phyloP scores from a whole-genome alignment of 192 early-diverging fungal genomes.

The Backusella tarrabulga region DNA sequence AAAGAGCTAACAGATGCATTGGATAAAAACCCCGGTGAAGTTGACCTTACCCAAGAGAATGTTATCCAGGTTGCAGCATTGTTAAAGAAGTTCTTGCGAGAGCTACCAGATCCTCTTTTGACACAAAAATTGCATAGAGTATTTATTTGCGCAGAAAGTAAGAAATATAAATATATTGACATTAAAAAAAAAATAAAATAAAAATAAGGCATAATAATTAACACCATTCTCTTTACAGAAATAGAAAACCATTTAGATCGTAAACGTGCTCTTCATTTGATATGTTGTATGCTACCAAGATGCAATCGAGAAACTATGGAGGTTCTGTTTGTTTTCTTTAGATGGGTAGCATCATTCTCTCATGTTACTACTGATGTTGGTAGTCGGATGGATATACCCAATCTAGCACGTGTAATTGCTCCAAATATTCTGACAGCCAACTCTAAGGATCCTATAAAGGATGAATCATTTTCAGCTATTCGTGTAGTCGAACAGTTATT shows the following conservation, averaged over 20 bases:
- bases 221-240: slow-evolving; percentile 32
- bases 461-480: slow-evolving; percentile 70
- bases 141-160: slow-evolving; percentile 79
- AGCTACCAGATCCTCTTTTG: slow-evolving; percentile 92
- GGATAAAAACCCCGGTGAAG: slow-evolving; percentile 76
- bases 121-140: slow-evolving; percentile 86
- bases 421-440: slow-evolving; percentile 91
- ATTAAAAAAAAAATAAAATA: too few relatives aligned
- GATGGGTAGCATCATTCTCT: slow-evolving; percentile 80
- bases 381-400: slow-evolving; percentile 91
- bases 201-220: neutral
- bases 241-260: slow-evolving; percentile 49
- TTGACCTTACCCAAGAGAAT: slow-evolving; percentile 71
- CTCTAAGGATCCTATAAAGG: slow-evolving; percentile 76
- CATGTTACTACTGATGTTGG: slow-evolving; percentile 69
- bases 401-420: slow-evolving; percentile 91
- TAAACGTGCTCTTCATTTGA: slow-evolving; percentile 75
- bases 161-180: neutral
- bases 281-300: slow-evolving; percentile 84
- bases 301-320: slow-evolving; percentile 90
- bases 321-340: slow-evolving; percentile 86
- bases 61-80: slow-evolving; percentile 93
- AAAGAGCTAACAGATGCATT: slow-evolving; percentile 83
- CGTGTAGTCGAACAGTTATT: slow-evolving; percentile 66
- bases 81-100: slow-evolving; percentile 94